Conservation (phyloP, 192 early-diverging fungal species). For the Gaertneriomyces sp. region DNA sequence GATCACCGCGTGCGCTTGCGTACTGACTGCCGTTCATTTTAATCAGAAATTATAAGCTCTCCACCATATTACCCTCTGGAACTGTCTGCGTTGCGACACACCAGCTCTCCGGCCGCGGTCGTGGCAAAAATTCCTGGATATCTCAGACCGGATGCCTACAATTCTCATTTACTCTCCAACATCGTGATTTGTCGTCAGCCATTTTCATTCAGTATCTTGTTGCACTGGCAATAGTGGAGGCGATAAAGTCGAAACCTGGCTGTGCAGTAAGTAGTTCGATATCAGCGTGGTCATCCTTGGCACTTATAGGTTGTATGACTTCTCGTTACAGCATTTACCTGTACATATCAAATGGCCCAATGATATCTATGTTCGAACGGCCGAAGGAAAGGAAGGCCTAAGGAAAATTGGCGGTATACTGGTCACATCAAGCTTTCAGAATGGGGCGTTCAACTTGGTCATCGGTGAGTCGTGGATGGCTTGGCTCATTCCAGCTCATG, state of each 20-base stretch:
- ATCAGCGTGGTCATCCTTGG: neutral
- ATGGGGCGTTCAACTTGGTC: slow-evolving; percentile 72
- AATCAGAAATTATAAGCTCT: slow-evolving; percentile 62
- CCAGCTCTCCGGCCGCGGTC: slow-evolving; percentile 82
- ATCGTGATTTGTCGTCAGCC: slow-evolving; percentile 62
- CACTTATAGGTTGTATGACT: neutral
- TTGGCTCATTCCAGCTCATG: slow-evolving; percentile 12
- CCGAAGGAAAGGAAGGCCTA: slow-evolving; percentile 21
- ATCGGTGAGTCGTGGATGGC: slow-evolving; percentile 57
- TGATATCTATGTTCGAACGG: slow-evolving; percentile 75
- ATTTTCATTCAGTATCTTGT: slow-evolving; percentile 96
- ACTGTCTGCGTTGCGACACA: slow-evolving; percentile 74
- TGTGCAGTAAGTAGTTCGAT: slow-evolving; percentile 48
- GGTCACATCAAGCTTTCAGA: slow-evolving; percentile 73
- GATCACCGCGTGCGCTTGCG: neutral
- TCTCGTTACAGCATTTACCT: slow-evolving; percentile 56
- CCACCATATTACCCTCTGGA: slow-evolving; percentile 67
- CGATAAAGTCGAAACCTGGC: slow-evolving; percentile 61
- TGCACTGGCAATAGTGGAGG: slow-evolving; percentile 78
- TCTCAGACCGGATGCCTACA: slow-evolving; percentile 86
- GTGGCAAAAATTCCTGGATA: slow-evolving; percentile 93
- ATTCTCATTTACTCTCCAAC: slow-evolving; percentile 79
- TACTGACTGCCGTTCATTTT: slow-evolving; percentile 15
- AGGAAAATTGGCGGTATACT: slow-evolving; percentile 88
- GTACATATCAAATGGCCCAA: slow-evolving; percentile 97